phyloP scores from a whole-genome alignment of 176 grass and related monocot species.

The Bonia amplexicaulis region DNA sequence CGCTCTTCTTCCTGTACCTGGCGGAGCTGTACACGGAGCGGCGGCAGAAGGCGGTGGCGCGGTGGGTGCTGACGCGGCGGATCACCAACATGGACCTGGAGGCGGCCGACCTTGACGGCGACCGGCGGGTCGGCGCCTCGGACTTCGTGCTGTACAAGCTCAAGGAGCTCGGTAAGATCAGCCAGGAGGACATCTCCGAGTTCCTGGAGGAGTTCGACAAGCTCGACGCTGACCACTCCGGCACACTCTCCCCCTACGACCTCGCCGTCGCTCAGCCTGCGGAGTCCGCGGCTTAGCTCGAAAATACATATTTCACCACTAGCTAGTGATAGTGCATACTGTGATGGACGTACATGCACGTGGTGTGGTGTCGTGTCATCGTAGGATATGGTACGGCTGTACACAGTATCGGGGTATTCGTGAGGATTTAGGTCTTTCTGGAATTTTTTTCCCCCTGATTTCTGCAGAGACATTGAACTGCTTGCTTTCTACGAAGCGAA shows the following conservation, averaged over 20 bases:
- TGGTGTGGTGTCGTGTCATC: too few relatives aligned
- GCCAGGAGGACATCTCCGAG: conserved; percentile 44
- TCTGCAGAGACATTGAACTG: too few relatives aligned
- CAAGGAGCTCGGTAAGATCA: conserved; percentile 69
- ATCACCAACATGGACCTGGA: conserved; percentile 35
- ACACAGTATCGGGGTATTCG: too few relatives aligned
- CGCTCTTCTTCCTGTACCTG: conserved; percentile 63
- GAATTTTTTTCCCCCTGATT: too few relatives aligned
- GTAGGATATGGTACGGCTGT: too few relatives aligned
- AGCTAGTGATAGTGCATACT: too few relatives aligned
- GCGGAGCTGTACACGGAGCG: conserved; percentile 39
- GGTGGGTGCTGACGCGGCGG: conserved; percentile 50
- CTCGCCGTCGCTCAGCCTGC: conserved; percentile 15
- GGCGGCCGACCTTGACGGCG: conserved; percentile 58
- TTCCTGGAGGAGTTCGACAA: conserved; percentile 59
- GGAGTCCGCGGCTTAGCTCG: too few relatives aligned
- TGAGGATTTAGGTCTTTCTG: too few relatives aligned
- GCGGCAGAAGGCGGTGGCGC: conserved; percentile 36
- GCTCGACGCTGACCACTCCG: conserved; percentile 17
- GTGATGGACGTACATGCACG: too few relatives aligned
- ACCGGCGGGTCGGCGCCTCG: conserved; percentile 36
- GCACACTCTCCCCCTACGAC: conserved; percentile 38
- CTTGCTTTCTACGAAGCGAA: too few relatives aligned
- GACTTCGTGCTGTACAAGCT: conserved; percentile 71
- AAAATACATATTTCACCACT: too few relatives aligned